Evolutionary conservation across 1,139 yeast genomes (phyloP), one percentile per base, ranked within the genome.

Genomic region (Sugiyamaella paludigena): DNA sequence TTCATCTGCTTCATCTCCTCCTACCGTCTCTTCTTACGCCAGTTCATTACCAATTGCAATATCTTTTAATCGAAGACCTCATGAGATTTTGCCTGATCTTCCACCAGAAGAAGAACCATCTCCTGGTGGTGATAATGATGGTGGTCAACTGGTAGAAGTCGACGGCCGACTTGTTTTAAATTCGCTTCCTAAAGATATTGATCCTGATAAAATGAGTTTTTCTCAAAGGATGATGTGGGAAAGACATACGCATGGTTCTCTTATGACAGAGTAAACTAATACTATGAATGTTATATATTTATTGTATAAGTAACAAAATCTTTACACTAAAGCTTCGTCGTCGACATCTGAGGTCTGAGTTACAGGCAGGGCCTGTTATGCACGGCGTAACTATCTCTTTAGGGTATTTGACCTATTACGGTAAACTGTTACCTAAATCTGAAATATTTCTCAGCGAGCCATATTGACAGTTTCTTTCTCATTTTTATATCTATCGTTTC

Each of bases 211-310:
- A 16, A 63, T 64, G 67, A 62, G 66, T 40, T 64, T 64, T 47
- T 57, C 64, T 27, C 66, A 63, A 49, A 60, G 68, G 7, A 58
- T 64, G 63, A 56, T 54, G 26, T 62, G 65, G 65, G 67, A 64
- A 35, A 48, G 55, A 29, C 51, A 41, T 32, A 38, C 39, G 13
- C 29, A 19, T 27, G 47, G 45, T 10, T 31, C 45, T 16, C 13
- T 36, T 10, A 15, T 41, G 39, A 32, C 27, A 13, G 45, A 41
- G 15, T 40, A 33, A 13, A 12, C 24, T 19, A 19, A 5, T 19
- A 19, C 24, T 19, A 19, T 19, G 24, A 19, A 19, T 19, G 24
- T 19, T 19, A n/a, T n/a, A n/a, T n/a, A 19, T 19, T 19, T 19
- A 19, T 19, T 19, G 24, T 19, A 19, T 19, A 19, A 19, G 24